Base-by-base conservation (phyloP, 139 green algal species). In the Coelastrella sp. region DNA sequence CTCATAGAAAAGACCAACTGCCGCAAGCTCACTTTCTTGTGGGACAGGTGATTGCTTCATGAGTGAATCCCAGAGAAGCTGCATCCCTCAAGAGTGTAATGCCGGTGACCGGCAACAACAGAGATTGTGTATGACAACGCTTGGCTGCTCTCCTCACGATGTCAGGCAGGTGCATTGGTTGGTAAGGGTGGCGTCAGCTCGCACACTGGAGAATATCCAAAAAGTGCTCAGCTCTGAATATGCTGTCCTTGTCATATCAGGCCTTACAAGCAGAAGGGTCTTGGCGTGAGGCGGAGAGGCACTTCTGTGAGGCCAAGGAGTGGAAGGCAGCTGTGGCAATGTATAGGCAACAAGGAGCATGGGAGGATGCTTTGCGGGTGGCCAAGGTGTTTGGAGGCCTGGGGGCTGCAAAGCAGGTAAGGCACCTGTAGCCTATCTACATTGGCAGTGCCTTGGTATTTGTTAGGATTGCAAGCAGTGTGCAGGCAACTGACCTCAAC, bases 291-390 rank as follows among this genome's bases (percentile, higher is more conserved):
- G 95, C 95, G 1, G 95, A 98, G 89, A 88, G 91, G 71, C 92
- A 96, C 88, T 98, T 93, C 87, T 85, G 90, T 38, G 93, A 96
- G 59, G 93, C 88, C 57, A 91, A 93, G 88, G 90, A 96, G 76
- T 98, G 95, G 95, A 96, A 96, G 89, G 85, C 51, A 19, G 93
- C 91, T 3, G 93, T 96, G 81, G 90, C 96, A 66, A 97, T 97
- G 95, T 97, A 96, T 89, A 83, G 90, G 69, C 57, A 60, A 30
- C 85, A 89, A 45, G 79, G 79, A 2, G 34, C 71, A 9, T 96
- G 94, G 94, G 94, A 96, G 68, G 94, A 96, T 41, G 94, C 93
- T 25, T 86, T 97, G 32, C 86, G 95, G 0, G 91, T 98, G n/a
- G 94, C 95, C 63, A 96, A 96, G 91, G 67, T 87, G 21, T 92